Evolutionary conservation across 371 early-diverging fungal species (phyloP).

Genomic region (Mucor racemosus): DNA sequence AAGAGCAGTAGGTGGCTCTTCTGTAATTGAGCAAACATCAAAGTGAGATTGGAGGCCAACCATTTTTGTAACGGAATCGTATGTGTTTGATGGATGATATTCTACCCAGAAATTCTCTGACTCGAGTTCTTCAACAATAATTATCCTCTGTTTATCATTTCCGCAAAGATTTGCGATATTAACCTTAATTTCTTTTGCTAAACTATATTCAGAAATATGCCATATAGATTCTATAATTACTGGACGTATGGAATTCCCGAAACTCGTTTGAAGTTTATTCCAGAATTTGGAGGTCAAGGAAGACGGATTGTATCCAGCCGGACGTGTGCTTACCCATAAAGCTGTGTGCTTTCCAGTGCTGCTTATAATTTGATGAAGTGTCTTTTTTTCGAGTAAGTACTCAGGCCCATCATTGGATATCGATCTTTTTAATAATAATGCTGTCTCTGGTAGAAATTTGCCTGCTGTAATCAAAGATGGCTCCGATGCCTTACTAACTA

Average conservation of each 20-base stretch:
- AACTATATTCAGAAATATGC: not conserved
- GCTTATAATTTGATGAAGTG: not conserved
- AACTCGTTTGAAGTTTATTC: not conserved
- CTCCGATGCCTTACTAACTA: not conserved
- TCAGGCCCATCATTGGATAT: not conserved
- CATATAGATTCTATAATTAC: not conserved
- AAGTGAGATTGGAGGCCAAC: not conserved
- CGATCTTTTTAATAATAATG: not conserved
- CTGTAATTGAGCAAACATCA: not conserved
- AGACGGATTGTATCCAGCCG: not conserved
- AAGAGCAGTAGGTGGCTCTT: conserved; percentile 10
- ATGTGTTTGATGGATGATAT: not conserved
- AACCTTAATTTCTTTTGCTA: not conserved
- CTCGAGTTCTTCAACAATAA: not conserved
- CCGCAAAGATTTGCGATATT: not conserved
- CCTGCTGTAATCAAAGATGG: not conserved
- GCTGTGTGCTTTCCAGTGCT: not conserved
- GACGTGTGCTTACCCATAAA: not conserved
- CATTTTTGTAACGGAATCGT: not conserved
- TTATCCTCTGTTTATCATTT: not conserved
- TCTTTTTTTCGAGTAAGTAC: not conserved
- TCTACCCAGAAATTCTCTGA: not conserved
- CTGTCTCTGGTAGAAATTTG: not conserved
- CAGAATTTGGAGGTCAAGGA: not conserved
- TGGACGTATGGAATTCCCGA: not conserved